Evolutionary conservation across 371 early-diverging fungal species (phyloP).

Genomic region (Mortierella sp.): DNA sequence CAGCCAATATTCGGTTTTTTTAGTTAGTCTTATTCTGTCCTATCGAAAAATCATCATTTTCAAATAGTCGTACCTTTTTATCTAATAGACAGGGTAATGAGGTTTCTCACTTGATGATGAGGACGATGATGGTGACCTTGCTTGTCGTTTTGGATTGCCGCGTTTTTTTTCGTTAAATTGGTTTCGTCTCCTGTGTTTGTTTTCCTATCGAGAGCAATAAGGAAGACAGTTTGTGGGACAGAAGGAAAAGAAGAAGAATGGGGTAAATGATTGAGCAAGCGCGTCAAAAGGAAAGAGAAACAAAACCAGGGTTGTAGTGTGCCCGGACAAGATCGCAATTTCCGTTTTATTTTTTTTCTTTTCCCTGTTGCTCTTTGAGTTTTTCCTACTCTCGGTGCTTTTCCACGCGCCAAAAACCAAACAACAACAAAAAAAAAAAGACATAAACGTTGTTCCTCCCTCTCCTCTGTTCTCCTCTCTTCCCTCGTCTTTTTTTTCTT

Average conservation of each 20-base stretch:
- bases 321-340: conserved; percentile 1
- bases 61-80: conserved; percentile 1
- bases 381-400: neutral
- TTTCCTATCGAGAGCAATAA: conserved; percentile 1
- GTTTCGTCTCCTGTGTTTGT: neutral
- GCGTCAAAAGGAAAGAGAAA: neutral
- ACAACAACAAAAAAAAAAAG: no score
- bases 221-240: neutral
- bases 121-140: neutral
- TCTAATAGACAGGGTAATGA: neutral
- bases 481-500: no score
- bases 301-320: neutral
- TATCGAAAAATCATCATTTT: neutral
- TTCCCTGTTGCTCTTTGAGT: neutral
- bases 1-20: conserved; percentile 8
- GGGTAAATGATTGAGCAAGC: neutral
- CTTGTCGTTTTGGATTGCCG: neutral
- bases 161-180: conserved; percentile 7
- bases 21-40: neutral
- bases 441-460: no score
- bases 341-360: neutral
- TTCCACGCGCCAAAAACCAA: no score
- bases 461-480: no score
- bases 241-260: neutral
- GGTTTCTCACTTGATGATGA: neutral